Percentiles rank a stretch among this genome's conserved stretches.
Evolutionary conservation across 208 protist species (phyloP).

Genomic region (Wallacemonas sp.): DNA sequence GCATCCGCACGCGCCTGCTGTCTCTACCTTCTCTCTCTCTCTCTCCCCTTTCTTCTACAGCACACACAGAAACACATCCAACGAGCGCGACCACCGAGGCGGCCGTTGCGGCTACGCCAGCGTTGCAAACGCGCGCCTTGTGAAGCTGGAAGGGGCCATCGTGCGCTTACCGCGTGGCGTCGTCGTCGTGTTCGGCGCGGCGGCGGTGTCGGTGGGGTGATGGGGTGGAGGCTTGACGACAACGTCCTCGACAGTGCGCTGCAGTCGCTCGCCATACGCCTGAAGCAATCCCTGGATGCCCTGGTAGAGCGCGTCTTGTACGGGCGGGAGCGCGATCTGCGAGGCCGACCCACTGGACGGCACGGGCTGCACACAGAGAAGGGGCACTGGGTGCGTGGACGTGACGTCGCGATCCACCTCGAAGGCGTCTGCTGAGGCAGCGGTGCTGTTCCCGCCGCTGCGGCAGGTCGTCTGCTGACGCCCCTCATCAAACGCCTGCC

Average conservation of each 20-base stretch:
- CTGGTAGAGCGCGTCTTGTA: slow-evolving; percentile 5
- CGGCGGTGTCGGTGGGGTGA: no score
- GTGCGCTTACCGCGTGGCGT: no score
- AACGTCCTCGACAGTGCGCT: neutral
- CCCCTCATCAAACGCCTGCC: neutral
- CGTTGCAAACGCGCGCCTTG: neutral
- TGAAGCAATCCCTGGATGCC: neutral
- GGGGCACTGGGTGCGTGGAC: neutral
- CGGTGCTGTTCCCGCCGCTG: no score
- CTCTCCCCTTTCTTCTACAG: neutral
- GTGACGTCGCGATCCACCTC: neutral
- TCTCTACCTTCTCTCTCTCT: neutral
- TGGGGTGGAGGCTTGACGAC: no score
- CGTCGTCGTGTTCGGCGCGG: no score
- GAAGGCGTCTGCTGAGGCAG: no score
- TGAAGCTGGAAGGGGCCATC: no score
- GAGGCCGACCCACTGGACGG: neutral
- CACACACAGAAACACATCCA: no score
- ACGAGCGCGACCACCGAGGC: no score
- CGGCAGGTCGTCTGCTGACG: no score
- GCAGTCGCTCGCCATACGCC: neutral
- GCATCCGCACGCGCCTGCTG: no score
- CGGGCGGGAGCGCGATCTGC: neutral
- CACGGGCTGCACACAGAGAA: neutral
- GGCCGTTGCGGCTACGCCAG: no score